These are phyloP conservation scores for Ustilago xerochloae DNA, from an alignment of 1,284 basidiomycete genomes.

Conservation along the genomic window DNA sequence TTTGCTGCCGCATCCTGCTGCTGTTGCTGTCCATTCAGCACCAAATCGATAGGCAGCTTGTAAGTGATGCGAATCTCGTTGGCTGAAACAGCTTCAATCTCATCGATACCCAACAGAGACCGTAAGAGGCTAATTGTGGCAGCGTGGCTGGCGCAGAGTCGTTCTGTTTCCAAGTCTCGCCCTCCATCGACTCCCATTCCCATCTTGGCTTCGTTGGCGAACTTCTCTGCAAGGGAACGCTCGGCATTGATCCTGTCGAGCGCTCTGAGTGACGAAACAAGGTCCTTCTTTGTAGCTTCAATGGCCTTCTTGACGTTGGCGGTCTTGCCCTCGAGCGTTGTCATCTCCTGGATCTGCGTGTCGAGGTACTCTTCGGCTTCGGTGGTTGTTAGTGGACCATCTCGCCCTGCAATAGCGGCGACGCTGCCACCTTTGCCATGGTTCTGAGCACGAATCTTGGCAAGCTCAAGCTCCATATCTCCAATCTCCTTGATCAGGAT, in stretches of 20 bases:
- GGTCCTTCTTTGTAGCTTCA: slow-evolving; percentile 57
- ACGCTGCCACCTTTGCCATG: slow-evolving; percentile 46
- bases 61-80: slow-evolving; percentile 48
- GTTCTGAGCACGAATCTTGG: slow-evolving; percentile 54
- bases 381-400: slow-evolving; percentile 52
- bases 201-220: slow-evolving; percentile 58
- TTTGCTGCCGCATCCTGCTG: slow-evolving; percentile 15
- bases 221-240: slow-evolving; percentile 57
- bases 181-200: slow-evolving; percentile 57
- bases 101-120: slow-evolving; percentile 47
- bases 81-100: slow-evolving; percentile 37
- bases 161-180: slow-evolving; percentile 58
- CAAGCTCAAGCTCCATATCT: slow-evolving; percentile 62
- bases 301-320: slow-evolving; percentile 45
- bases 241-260: slow-evolving; percentile 59
- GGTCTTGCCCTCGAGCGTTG: slow-evolving; percentile 50
- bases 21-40: slow-evolving; percentile 15
- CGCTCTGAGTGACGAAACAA: slow-evolving; percentile 46
- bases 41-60: slow-evolving; percentile 36
- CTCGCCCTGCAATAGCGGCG: slow-evolving; percentile 46
- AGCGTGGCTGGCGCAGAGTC: slow-evolving; percentile 51
- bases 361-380: slow-evolving; percentile 58
- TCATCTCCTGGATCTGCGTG: slow-evolving; percentile 57
- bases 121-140: slow-evolving; percentile 39
- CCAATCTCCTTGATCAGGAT: slow-evolving; percentile 54